phyloP scores from a whole-genome alignment of 2,329 filamentous ascomycete genomes.

The Trichoderma sp. region DNA sequence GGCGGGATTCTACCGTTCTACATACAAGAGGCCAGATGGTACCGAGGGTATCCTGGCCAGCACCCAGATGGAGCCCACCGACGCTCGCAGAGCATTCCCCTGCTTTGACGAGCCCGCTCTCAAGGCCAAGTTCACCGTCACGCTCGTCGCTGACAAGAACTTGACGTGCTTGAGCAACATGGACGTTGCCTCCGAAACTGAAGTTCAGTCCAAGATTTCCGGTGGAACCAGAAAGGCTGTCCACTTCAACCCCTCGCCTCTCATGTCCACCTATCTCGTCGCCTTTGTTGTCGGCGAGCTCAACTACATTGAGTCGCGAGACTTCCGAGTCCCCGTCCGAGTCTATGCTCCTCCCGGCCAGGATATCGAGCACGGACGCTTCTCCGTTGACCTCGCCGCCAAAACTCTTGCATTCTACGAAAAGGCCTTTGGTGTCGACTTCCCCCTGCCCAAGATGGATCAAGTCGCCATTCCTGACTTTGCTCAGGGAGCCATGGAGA shows the following conservation, averaged over 20 bases:
- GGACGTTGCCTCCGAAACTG: constrained; percentile 81
- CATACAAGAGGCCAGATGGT: constrained; percentile 82
- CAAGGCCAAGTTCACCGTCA: constrained; percentile 91
- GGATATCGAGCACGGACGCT: constrained; percentile 86
- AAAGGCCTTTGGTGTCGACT: constrained; percentile 85
- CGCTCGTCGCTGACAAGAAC: constrained; percentile 84
- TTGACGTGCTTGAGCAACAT: constrained; percentile 96
- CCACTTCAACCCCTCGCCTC: constrained; percentile 86
- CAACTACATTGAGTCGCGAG: constrained; percentile 88
- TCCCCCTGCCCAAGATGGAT: constrained; percentile 47
- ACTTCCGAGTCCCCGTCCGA: constrained; percentile 86
- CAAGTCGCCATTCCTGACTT: constrained; percentile 81
- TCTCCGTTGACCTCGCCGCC: constrained; percentile 86
- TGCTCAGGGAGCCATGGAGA: constrained; percentile 95
- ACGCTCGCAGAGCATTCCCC: constrained; percentile 88
- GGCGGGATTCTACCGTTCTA: constrained; percentile 96
- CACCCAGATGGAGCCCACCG: constrained; percentile 95
- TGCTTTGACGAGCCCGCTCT: constrained; percentile 96
- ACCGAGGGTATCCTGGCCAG: constrained; percentile 81
- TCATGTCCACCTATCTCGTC: constrained; percentile 95
- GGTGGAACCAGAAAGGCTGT: constrained; percentile 69
- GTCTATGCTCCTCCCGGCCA: constrained; percentile 93
- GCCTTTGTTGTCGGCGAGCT: constrained; percentile 94
- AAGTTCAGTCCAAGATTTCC: constrained; percentile 47
- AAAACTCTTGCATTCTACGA: constrained; percentile 93